These are phyloP conservation scores for Datisca glomerata DNA, from an alignment of 306 rosid species.

Conservation along the genomic window DNA sequence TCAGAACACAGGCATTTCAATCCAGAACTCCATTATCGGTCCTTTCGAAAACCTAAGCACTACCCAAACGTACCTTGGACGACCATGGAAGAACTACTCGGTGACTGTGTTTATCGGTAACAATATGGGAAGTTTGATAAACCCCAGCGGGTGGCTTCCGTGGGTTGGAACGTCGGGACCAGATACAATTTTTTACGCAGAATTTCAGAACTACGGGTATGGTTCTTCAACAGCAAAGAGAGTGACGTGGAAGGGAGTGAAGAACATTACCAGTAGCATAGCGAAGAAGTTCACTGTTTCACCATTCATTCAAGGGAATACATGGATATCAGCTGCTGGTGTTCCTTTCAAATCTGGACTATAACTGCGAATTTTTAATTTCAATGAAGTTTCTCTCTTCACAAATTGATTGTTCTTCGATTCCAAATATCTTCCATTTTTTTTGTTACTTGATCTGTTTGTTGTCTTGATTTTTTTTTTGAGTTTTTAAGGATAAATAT, in stretches of 20 bases:
- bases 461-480: too few species aligned
- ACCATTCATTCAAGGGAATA: neutral
- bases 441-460: too few species aligned
- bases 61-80: constrained; percentile 8
- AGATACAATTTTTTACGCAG: constrained; percentile 1
- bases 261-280: neutral
- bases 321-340: neutral
- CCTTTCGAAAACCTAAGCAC: neutral
- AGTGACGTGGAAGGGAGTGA: constrained; percentile 5
- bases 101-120: constrained; percentile 7
- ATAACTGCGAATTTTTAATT: neutral
- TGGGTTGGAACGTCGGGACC: constrained; percentile 7
- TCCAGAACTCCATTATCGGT: constrained; percentile 8
- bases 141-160: constrained; percentile 9
- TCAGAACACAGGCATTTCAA: constrained; percentile 7
- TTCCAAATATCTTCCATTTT: too few species aligned
- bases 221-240: constrained; percentile 3
- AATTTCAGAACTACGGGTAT: neutral
- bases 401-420: too few species aligned
- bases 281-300: constrained; percentile 9
- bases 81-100: constrained; percentile 12
- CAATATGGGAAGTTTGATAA: neutral
- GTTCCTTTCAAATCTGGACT: constrained; percentile 1
- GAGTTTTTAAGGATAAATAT: too few species aligned
- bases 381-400: too few species aligned